Base-by-base conservation (phyloP, 768 basidiomycete genomes). In the Boletellus ananas region DNA sequence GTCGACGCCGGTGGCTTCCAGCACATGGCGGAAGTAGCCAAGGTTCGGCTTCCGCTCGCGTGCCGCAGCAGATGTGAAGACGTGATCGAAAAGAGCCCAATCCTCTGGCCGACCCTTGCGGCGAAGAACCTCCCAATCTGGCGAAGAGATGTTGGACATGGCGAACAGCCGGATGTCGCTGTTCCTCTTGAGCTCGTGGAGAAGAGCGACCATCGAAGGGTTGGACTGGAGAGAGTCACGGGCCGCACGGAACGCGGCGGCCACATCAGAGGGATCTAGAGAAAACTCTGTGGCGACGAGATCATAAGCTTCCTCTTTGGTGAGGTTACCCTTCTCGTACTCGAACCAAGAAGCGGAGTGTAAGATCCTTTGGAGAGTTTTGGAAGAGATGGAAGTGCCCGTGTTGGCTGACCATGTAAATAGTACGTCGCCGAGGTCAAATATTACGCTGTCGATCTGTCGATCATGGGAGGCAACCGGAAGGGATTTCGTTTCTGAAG, bases 381-480 rank as follows among this genome's bases (percentile, higher is more conserved):
- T 1, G 12, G 59, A 20, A 6, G 56, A 45, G 41, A 60, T 44
- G 17, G 59, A 61, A 4, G 59, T 58, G 20, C 42, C 42, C 1
- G 59, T 61, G 33, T 58, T 31, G 25, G 56, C 49, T 6, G 59
- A 58, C 59, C 59, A 60, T 5, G 59, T 58, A 20, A 61, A 60
- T 11, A 60, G 18, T 1, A 60, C 56, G 2, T 60, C 59, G 27
- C 59, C 59, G 13, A 60, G 46, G 25, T 61, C 59, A 25, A 60
- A 54, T 23, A 60, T 54, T 4, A 60, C 18, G 4, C 61, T 63
- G 33, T 63, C 61, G 16, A 62, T 51, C 35, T 44, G 49, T 13
- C 52, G 53, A 49, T 58, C 49, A 27, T 49, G 34, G 2, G 20
- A 9, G 18, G 35, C 7, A 27, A 33, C 18, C 6, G 40, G 40